Base-by-base conservation (phyloP, 2,329 filamentous ascomycete species). In the Trichoderma sp. region DNA sequence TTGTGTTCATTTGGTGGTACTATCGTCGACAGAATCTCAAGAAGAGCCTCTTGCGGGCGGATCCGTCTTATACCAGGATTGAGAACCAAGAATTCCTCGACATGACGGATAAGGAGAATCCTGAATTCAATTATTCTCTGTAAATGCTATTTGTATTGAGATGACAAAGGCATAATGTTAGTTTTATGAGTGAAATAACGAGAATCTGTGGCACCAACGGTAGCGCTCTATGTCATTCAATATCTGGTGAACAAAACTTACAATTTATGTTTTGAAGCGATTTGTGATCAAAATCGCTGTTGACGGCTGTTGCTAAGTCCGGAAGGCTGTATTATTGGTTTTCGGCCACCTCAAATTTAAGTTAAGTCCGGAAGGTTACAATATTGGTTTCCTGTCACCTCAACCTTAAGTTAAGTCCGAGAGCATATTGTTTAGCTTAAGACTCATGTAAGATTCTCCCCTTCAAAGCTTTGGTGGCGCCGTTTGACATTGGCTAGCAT, bases 81-180 rank as follows among this genome's bases (percentile, higher is more conserved):
- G 89, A 91, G 81, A 92, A 93, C 77, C 91, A 93, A 82, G 92
- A 93, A 85, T 93, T 89, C 83, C 84, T 90, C 75, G 91, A 93
- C 80, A 82, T 93, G 77, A 93, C 91, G 4, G 92, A 93, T 80
- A 83, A 86, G 74, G 91, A 93, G 85, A 93, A 92, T 76, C 84
- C 86, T 1, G 89, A 93, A 80, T 93, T 93, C 80, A 82, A 89
- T 0, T 93, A 93, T 80, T 87, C 86, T 24, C 76, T 91, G 65
- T 90, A 84, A 18, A 12, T 45, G 27, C 4, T 56, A 11, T 21
- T 14, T 56, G 21, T 56, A 56, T 7, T 56, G 50, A 56, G 50
- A 56, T 24, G 7, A 12, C 9, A 21, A 11, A 53, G 50, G 21
- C 50, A 14, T 24, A 24, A 1, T 7, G 50, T 3, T 3, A 56